Conservation (phyloP, 352 stramenopile species). For the Phytophthora melonis region DNA sequence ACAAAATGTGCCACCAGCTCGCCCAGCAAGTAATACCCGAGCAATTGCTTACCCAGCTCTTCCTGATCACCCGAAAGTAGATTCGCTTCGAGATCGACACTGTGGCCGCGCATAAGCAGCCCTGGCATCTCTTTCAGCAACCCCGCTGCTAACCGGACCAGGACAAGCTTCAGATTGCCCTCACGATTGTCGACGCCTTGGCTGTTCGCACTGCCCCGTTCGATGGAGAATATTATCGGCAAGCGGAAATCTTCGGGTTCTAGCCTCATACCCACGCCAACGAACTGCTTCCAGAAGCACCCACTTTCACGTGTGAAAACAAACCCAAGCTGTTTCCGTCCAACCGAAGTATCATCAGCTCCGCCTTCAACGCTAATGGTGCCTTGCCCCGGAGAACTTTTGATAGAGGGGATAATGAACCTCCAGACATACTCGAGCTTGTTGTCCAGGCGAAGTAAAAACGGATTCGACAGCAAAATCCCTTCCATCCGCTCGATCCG, state of each 20-base stretch:
- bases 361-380: slow-evolving; percentile 10
- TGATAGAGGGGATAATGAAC: slow-evolving; percentile 53
- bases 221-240: slow-evolving; percentile 53
- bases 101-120: slow-evolving; percentile 37
- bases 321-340: slow-evolving; percentile 49
- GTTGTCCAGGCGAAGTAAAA: slow-evolving; percentile 72
- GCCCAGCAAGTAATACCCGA: slow-evolving; percentile 68
- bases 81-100: neutral
- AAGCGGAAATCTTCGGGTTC: slow-evolving; percentile 59
- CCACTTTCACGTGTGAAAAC: slow-evolving; percentile 37
- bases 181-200: slow-evolving; percentile 25
- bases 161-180: slow-evolving; percentile 46
- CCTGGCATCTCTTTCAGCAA: slow-evolving; percentile 46
- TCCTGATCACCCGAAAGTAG: slow-evolving; percentile 26
- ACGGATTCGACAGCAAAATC: slow-evolving; percentile 55
- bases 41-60: slow-evolving; percentile 32
- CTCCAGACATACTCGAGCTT: slow-evolving; percentile 63
- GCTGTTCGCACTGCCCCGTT: slow-evolving; percentile 13
- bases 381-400: slow-evolving; percentile 8
- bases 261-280: slow-evolving; percentile 43
- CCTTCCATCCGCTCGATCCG: slow-evolving; percentile 66
- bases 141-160: slow-evolving; percentile 45
- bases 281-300: slow-evolving; percentile 64
- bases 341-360: neutral
- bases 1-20: slow-evolving; percentile 71